Conservation (phyloP, 2,329 filamentous ascomycete species). For the Colletotrichum filicis region DNA sequence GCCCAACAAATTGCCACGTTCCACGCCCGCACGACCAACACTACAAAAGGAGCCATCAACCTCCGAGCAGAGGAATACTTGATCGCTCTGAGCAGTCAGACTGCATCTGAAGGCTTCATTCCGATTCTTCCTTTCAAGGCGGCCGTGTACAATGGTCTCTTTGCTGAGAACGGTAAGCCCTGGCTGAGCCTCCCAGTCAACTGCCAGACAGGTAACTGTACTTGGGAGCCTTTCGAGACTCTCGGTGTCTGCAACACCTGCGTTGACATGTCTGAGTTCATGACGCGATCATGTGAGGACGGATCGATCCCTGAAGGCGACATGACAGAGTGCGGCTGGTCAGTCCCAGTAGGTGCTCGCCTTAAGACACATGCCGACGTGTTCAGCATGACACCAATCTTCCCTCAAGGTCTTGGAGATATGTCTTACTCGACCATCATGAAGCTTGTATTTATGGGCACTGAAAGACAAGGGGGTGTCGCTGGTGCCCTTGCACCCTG, state of each 20-base stretch:
- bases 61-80: conserved; percentile 43
- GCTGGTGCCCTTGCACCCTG: conserved; percentile 41
- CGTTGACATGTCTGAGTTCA: conserved; percentile 40
- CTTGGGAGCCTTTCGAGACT: conserved; percentile 37
- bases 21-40: conserved; percentile 36
- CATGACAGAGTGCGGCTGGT: conserved; percentile 42
- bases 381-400: conserved; percentile 46
- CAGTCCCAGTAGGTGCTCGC: conserved; percentile 40
- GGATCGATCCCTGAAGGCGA: conserved; percentile 6
- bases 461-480: conserved; percentile 40
- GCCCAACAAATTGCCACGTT: conserved; percentile 46
- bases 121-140: conserved; percentile 47
- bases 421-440: conserved; percentile 45
- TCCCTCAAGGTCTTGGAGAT: conserved; percentile 40
- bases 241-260: conserved; percentile 38
- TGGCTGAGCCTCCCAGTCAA: conserved; percentile 29
- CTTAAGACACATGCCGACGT: conserved; percentile 40
- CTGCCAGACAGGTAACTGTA: conserved; percentile 38
- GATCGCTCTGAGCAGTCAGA: conserved; percentile 40
- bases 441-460: conserved; percentile 47
- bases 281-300: conserved; percentile 39
- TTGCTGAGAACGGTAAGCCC: conserved; percentile 44
- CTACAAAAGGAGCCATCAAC: conserved; percentile 39
- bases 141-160: conserved; percentile 47
- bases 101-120: conserved; percentile 41